Base-by-base conservation (phyloP, 2,329 filamentous ascomycete genomes). In the Cytospora piceicola region DNA sequence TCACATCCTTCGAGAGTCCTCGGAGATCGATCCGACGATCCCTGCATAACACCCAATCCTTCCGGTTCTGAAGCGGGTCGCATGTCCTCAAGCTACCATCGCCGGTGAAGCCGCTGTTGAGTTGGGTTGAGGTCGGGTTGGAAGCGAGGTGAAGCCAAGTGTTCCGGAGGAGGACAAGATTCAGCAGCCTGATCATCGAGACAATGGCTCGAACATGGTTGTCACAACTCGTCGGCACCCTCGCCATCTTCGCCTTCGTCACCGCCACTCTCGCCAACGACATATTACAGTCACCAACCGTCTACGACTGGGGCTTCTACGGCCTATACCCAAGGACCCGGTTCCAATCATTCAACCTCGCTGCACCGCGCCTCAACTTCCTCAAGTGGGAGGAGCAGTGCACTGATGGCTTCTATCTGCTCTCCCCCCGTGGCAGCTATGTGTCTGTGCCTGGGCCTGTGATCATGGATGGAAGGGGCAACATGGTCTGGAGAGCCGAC, bases 401-500 rank as follows among this genome's bases (percentile, higher is more conserved):
- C 32, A 61, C 61, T 30, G 63, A 70, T 54, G 65, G 65, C 34
- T 49, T 56, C 54, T 69, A 67, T 24, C 61, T 70, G 12, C 51
- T 70, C 17, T 63, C 67, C 17, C 69, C 67, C 5, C 68, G 69
- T 2, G 69, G 69, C 22, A 63, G 61, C 42, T 64, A 56, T 29
- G 64, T 70, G 7, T 46, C 56, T 11, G 61, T 58, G 20, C 65
- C 68, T 12, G 67, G 68, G 0, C 72, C 71, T 24, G 69, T 74
- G 49, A 73, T 74, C 51, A 59, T 73, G 20, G 70, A 70, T 30
- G 67, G 64, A 24, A 59, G 63, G 7, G 73, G 73, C 22, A 72
- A 72, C 42, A 65, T 74, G 15, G 73, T 74, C 1, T 74, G 73
- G 54, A 52, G 29, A 12, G 72, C 70, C 65, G 61, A 69, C 39